Evolutionary conservation across 1,284 basidiomycete species (phyloP).

Genomic region (Melampsora americana): DNA sequence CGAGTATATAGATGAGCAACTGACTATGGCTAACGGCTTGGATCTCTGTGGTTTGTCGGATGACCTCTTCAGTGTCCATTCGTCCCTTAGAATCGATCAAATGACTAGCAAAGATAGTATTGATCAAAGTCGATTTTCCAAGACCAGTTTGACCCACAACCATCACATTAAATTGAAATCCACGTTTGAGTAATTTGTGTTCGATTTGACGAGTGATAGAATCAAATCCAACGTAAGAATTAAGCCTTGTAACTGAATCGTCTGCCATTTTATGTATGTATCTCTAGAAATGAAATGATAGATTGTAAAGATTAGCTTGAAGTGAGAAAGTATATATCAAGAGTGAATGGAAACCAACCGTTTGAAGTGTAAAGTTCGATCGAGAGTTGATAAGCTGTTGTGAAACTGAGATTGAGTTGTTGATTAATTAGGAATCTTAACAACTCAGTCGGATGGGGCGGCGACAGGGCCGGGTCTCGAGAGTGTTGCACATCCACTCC

Average conservation of each 20-base stretch:
- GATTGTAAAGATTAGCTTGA: too few species aligned
- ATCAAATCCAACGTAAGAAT: conserved; percentile 55
- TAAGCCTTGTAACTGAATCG: conserved; percentile 49
- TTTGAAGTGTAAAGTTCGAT: too few species aligned
- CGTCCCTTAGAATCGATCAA: conserved; percentile 97
- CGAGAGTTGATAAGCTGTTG: too few species aligned
- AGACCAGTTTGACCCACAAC: conserved; percentile 94
- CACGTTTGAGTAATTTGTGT: conserved; percentile 97
- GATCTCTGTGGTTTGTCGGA: conserved; percentile 93
- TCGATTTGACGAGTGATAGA: conserved; percentile 93
- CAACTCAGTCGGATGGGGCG: too few species aligned
- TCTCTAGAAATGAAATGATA: too few species aligned
- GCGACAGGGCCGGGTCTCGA: too few species aligned
- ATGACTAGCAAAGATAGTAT: conserved; percentile 97
- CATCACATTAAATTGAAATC: conserved; percentile 98
- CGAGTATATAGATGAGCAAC: conserved; percentile 49
- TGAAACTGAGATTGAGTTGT: too few species aligned
- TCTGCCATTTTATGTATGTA: conserved; percentile 23
- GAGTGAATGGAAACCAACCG: too few species aligned
- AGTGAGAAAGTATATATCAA: too few species aligned
- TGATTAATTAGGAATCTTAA: too few species aligned
- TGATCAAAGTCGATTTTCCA: conserved; percentile 96
- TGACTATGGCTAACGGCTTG: conserved; percentile 87
- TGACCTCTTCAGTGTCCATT: conserved; percentile 75
- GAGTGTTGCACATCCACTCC: too few species aligned